Base-by-base conservation (phyloP, 2,329 filamentous ascomycete species). In the Epichloe gansuensis region DNA sequence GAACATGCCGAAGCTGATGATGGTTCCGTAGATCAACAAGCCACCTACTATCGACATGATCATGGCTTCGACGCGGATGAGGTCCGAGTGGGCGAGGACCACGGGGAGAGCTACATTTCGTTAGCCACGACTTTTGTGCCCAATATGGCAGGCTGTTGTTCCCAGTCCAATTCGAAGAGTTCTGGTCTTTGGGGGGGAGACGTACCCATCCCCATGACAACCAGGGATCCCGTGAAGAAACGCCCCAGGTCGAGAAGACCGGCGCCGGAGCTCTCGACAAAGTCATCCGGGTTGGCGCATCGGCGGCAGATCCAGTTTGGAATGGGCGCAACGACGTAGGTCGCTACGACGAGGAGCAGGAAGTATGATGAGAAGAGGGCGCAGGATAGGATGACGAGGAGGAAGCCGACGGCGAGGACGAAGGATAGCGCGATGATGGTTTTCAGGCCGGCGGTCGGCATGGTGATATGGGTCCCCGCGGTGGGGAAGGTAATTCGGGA, bases 361-460 rank as follows among this genome's bases (percentile, higher is more conserved):
- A 93, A 88, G 81, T 95, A 98, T 72, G 89, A 88, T 67, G 91
- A 81, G 80, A 86, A 98, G 61, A 98, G 82, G 49, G 93, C 93
- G 67, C 91, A 95, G 58, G 91, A 96, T 63, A 98, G 87, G 71
- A 98, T 98, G 62, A 97, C 93, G 61, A 98, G 89, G 63, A 98
- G 88, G 75, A 98, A 98, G 63, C 93, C 93, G 64, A 98, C 93
- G 62, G 93, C 93, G 60, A 98, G 89, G 68, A 98, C 93, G 74
- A 98, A 98, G 67, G 93, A 97, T 62, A 98, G 87, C 59, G 88
- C 89, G 71, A 98, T 98, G 73, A 98, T 98, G 61, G 93, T 98
- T 75, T 96, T 97, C 66, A 98, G 84, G 68, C 93, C 93, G 63
- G 93, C 90, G 76, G 88, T 81, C 74, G 78, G 69, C 78, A 82